These are phyloP conservation scores for Sicyos baderoa DNA, from an alignment of 306 rosid genomes.

Conservation along the genomic window DNA sequence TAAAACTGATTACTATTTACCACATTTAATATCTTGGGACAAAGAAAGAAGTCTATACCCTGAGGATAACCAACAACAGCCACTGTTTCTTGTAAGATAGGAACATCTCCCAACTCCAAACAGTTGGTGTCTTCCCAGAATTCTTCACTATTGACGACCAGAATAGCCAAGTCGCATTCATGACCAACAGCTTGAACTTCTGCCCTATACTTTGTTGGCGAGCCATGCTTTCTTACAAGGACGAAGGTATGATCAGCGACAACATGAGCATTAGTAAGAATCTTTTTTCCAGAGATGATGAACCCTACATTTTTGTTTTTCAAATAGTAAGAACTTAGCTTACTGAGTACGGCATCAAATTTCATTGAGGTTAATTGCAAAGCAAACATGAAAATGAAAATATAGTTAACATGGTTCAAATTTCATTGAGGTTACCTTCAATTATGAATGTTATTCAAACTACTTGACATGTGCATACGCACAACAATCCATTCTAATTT, in stretches of 20 bases:
- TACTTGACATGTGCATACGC: not conserved
- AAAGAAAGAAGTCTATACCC: constrained; percentile 30
- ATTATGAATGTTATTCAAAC: not conserved
- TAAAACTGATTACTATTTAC: not conserved
- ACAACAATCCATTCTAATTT: not conserved
- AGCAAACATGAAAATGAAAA: not conserved
- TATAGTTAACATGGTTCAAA: not conserved
- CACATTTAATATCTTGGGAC: not conserved
- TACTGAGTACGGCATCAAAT: not conserved
- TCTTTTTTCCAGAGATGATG: constrained; percentile 54
- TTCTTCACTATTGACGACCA: constrained; percentile 46
- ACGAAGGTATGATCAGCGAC: constrained; percentile 85
- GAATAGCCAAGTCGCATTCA: constrained; percentile 83
- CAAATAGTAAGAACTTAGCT: not conserved
- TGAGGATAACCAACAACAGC: constrained; percentile 94
- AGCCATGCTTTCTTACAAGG: constrained; percentile 89
- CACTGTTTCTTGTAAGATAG: constrained; percentile 80
- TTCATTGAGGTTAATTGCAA: not conserved
- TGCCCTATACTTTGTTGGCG: constrained; percentile 75
- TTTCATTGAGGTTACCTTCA: no score
- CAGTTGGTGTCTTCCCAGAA: constrained; percentile 71
- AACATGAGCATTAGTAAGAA: constrained; percentile 90
- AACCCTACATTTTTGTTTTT: constrained; percentile 42
- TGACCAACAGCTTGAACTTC: constrained; percentile 78
- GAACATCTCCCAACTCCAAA: constrained; percentile 70